Conservation (phyloP, 1,139 yeast genomes). For the Spathaspora sp. region DNA sequence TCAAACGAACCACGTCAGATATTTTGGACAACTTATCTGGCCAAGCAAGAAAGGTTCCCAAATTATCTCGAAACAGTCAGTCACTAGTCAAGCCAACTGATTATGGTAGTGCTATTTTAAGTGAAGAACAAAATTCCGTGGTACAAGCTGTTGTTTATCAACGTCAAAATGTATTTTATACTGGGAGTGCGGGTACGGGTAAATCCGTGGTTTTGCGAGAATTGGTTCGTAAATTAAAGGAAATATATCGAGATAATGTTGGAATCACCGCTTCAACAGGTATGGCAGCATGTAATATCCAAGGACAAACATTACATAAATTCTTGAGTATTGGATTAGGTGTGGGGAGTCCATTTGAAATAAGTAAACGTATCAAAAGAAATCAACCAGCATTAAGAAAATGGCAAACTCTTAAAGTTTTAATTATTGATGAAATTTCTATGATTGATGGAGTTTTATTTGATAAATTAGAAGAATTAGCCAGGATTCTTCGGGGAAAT, state of each 20-base stretch:
- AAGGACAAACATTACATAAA: slow-evolving; percentile 78
- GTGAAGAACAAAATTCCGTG: slow-evolving; percentile 69
- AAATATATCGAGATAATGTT: slow-evolving; percentile 43
- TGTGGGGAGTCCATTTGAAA: slow-evolving; percentile 39
- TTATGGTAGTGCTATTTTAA: slow-evolving; percentile 15
- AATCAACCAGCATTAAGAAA: slow-evolving; percentile 44
- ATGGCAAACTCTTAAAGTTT: slow-evolving; percentile 63
- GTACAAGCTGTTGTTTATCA: slow-evolving; percentile 61
- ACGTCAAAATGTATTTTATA: slow-evolving; percentile 59
- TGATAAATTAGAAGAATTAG: slow-evolving; percentile 64
- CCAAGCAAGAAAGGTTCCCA: slow-evolving; percentile 24
- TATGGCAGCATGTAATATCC: slow-evolving; percentile 83
- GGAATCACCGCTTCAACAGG: slow-evolving; percentile 94
- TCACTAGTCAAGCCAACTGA: neutral
- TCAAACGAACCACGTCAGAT: slow-evolving; percentile 10
- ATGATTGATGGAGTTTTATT: slow-evolving; percentile 75
- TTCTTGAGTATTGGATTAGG: slow-evolving; percentile 83
- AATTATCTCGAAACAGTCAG: slow-evolving; percentile 2
- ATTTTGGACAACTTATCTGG: slow-evolving; percentile 15
- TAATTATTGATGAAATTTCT: slow-evolving; percentile 79
- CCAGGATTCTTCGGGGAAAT: slow-evolving; percentile 48
- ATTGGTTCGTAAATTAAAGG: slow-evolving; percentile 47
- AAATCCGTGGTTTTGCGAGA: slow-evolving; percentile 71
- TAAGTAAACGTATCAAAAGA: slow-evolving; percentile 47
- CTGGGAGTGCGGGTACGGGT: slow-evolving; percentile 87